Conservation (phyloP, 441 rosid genomes). For the Aleurites moluccanus region DNA sequence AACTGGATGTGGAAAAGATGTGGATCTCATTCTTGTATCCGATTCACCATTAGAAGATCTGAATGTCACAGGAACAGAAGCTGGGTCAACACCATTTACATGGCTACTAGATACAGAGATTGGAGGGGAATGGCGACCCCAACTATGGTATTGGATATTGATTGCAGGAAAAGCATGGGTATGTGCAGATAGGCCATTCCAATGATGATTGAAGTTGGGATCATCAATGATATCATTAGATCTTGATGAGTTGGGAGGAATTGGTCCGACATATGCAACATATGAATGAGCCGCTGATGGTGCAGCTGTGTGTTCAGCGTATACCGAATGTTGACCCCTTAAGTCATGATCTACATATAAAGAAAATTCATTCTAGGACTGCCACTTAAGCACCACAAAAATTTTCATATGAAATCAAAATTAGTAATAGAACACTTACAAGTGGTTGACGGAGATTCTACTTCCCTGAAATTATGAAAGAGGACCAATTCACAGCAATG, state of each 20-base stretch:
- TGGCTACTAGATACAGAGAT: slow-evolving; percentile 45
- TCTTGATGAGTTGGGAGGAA: slow-evolving; percentile 46
- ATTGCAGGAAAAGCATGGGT: slow-evolving; percentile 57
- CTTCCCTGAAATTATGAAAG: slow-evolving; percentile 54
- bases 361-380: slow-evolving; percentile 11
- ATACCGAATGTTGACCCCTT: slow-evolving; percentile 45
- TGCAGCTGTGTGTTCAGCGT: slow-evolving; percentile 42
- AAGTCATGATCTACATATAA: slow-evolving; percentile 55
- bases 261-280: slow-evolving; percentile 55
- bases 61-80: slow-evolving; percentile 43
- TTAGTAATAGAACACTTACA: slow-evolving; percentile 43
- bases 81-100: slow-evolving; percentile 42
- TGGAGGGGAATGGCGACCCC: slow-evolving; percentile 49
- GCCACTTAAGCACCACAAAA: slow-evolving; percentile 12
- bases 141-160: slow-evolving; percentile 45
- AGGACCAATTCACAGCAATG: slow-evolving; percentile 9
- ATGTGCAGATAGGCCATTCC: slow-evolving; percentile 53
- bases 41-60: slow-evolving; percentile 47
- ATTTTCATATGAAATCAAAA: slow-evolving; percentile 2
- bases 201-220: slow-evolving; percentile 46
- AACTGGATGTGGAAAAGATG: slow-evolving; percentile 49
- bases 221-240: slow-evolving; percentile 39
- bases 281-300: slow-evolving; percentile 53
- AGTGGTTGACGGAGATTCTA: slow-evolving; percentile 54
- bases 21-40: slow-evolving; percentile 36